Evolutionary conservation across 768 basidiomycete genomes (phyloP).

Genomic region (Lepiota subincarnata): DNA sequence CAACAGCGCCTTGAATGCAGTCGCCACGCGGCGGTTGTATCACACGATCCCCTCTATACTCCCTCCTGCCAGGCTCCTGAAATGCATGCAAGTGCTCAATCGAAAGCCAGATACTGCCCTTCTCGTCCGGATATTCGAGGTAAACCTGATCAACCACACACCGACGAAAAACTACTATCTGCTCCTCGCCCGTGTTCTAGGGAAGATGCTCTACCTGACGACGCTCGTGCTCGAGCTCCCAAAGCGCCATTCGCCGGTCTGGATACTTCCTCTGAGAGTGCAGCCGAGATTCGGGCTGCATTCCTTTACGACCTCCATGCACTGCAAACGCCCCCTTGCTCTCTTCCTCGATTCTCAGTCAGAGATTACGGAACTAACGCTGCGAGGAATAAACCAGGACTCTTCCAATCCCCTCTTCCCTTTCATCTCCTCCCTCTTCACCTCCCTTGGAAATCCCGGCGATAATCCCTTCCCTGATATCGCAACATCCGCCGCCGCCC

Average conservation of each 20-base stretch:
- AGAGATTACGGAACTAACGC: conserved; percentile 45
- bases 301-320: conserved; percentile 52
- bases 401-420: conserved; percentile 17
- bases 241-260: conserved; percentile 34
- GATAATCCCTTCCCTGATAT: conserved; percentile 14
- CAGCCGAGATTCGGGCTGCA: conserved; percentile 34
- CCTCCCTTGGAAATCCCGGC: conserved; percentile 14
- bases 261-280: conserved; percentile 36
- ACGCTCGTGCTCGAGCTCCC: conserved; percentile 50
- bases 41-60: conserved; percentile 10
- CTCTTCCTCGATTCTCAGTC: conserved; percentile 49
- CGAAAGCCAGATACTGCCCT: conserved; percentile 30
- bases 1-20: conserved; percentile 20
- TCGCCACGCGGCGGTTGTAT: conserved; percentile 24
- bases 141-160: conserved; percentile 34
- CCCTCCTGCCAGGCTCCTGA: conserved; percentile 18
- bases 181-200: conserved; percentile 44
- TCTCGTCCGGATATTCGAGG: conserved; percentile 42
- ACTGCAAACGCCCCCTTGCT: conserved; percentile 44
- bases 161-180: conserved; percentile 47
- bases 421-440: conserved; percentile 17
- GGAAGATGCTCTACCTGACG: conserved; percentile 32
- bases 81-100: conserved; percentile 38
- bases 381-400: conserved; percentile 46
- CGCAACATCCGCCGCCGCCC: conserved; percentile 4